Evolutionary conservation across 495 filamentous ascomycete species (phyloP).

Genomic region (Parmelia sp.): DNA sequence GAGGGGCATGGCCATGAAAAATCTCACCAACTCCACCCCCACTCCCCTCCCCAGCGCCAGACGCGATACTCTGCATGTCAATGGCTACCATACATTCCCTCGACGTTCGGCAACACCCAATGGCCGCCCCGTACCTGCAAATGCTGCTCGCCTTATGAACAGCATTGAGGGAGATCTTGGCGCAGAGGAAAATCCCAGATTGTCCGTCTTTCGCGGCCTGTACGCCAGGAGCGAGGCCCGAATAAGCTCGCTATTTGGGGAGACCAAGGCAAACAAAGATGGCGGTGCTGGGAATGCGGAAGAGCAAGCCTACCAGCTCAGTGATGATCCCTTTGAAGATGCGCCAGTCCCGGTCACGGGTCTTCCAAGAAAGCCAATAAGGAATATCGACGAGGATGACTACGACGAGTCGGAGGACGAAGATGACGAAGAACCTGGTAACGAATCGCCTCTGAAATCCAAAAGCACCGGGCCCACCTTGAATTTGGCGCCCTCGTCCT

Average conservation of each 20-base stretch:
- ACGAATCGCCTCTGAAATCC: constrained; percentile 54
- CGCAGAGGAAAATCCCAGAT: constrained; percentile 58
- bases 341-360: constrained; percentile 29
- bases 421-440: constrained; percentile 76
- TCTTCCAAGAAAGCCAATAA: constrained; percentile 54
- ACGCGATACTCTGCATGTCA: constrained; percentile 42
- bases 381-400: constrained; percentile 77
- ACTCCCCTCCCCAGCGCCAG: constrained; percentile 32
- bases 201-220: constrained; percentile 54
- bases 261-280: constrained; percentile 35
- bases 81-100: constrained; percentile 43
- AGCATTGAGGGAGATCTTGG: constrained; percentile 45
- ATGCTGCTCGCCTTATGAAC: constrained; percentile 41
- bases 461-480: constrained; percentile 47
- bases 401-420: constrained; percentile 75
- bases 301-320: constrained; percentile 35
- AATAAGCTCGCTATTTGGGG: constrained; percentile 54
- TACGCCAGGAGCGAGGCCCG: constrained; percentile 55
- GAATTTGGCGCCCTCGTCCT: constrained; percentile 36
- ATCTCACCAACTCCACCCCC: constrained; percentile 16
- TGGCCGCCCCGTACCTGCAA: constrained; percentile 44
- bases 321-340: constrained; percentile 26
- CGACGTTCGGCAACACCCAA: constrained; percentile 44
- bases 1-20: constrained; percentile 25
- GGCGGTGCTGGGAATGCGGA: constrained; percentile 29